Evolutionary conservation across 1,284 basidiomycete genomes (phyloP).

Genomic region (Veloporphyrellus conicus): DNA sequence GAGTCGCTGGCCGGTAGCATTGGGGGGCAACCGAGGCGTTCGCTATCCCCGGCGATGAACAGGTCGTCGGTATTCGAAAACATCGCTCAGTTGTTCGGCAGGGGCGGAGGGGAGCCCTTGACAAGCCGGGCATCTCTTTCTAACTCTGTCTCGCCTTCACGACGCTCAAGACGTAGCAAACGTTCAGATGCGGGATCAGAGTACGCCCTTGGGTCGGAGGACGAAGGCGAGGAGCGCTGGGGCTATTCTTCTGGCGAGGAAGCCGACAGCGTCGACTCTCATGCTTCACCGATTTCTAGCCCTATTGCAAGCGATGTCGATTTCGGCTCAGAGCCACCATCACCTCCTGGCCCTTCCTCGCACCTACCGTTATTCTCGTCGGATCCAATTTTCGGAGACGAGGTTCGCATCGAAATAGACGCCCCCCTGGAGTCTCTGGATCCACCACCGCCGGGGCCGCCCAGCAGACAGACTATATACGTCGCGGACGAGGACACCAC

Average conservation of each 20-base stretch:
- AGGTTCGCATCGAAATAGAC: conserved; percentile 76
- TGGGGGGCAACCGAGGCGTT: conserved; percentile 29
- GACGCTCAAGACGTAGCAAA: conserved; percentile 50
- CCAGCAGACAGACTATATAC: conserved; percentile 83
- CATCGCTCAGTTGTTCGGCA: conserved; percentile 65
- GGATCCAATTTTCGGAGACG: conserved; percentile 77
- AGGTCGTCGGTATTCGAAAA: conserved; percentile 61
- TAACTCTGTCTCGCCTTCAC: conserved; percentile 48
- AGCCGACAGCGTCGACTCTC: conserved; percentile 37
- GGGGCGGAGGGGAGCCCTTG: conserved; percentile 40
- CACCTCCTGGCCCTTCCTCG: conserved; percentile 44
- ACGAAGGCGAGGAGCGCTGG: conserved; percentile 65
- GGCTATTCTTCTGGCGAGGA: conserved; percentile 77
- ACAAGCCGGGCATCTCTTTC: conserved; percentile 53
- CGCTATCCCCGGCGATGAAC: conserved; percentile 40
- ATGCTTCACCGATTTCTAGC: conserved; percentile 32
- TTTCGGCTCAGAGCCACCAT: conserved; percentile 65
- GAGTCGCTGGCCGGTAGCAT: conserved; percentile 22
- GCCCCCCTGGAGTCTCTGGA: conserved; percentile 54
- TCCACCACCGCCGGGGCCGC: conserved; percentile 69
- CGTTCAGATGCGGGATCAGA: conserved; percentile 59
- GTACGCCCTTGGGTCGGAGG: conserved; percentile 50
- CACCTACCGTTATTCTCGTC: conserved; percentile 63
- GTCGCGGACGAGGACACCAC: conserved; percentile 89
- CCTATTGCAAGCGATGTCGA: conserved; percentile 55